phyloP scores from a whole-genome alignment of 2,329 filamentous ascomycete species.

The Dactylonectria macrodidyma region DNA sequence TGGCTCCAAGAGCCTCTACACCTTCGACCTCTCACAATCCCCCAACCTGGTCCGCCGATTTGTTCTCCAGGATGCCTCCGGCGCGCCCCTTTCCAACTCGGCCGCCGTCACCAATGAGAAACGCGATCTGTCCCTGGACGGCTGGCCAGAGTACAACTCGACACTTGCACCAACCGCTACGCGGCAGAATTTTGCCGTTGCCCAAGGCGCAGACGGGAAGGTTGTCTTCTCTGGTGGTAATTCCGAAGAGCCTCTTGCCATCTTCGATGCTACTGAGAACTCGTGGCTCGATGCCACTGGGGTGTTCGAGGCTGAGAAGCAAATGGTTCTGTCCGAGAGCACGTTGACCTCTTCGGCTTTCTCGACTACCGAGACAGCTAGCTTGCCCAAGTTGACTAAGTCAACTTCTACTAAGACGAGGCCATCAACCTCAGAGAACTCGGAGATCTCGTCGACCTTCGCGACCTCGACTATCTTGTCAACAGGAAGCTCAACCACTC shows the following conservation, averaged over 20 bases:
- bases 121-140: no score
- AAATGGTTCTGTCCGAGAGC: slow-evolving; percentile 46
- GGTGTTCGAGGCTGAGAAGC: slow-evolving; percentile 62
- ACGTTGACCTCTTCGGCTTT: slow-evolving; percentile 42
- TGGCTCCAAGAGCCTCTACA: slow-evolving; percentile 85
- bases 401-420: slow-evolving; percentile 6
- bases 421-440: slow-evolving; percentile 9
- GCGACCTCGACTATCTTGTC: slow-evolving; percentile 44
- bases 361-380: slow-evolving; percentile 36
- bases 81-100: slow-evolving; percentile 76
- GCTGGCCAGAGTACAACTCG: slow-evolving; percentile 74
- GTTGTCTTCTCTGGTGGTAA: slow-evolving; percentile 85
- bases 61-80: slow-evolving; percentile 77
- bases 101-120: no score
- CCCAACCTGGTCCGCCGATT: slow-evolving; percentile 83
- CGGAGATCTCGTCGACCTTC: slow-evolving; percentile 43
- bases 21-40: slow-evolving; percentile 80
- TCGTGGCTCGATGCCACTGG: slow-evolving; percentile 81
- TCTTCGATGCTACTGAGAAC: slow-evolving; percentile 85
- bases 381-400: slow-evolving; percentile 46
- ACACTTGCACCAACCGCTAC: slow-evolving; percentile 76
- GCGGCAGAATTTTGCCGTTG: slow-evolving; percentile 80
- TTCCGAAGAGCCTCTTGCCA: slow-evolving; percentile 74
- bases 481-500: slow-evolving; percentile 31
- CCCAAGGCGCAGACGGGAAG: slow-evolving; percentile 73